Evolutionary conservation across 2,329 filamentous ascomycete genomes (phyloP), one percentile per base, ranked within the genome.

Genomic region (Calonectria henricotiae): DNA sequence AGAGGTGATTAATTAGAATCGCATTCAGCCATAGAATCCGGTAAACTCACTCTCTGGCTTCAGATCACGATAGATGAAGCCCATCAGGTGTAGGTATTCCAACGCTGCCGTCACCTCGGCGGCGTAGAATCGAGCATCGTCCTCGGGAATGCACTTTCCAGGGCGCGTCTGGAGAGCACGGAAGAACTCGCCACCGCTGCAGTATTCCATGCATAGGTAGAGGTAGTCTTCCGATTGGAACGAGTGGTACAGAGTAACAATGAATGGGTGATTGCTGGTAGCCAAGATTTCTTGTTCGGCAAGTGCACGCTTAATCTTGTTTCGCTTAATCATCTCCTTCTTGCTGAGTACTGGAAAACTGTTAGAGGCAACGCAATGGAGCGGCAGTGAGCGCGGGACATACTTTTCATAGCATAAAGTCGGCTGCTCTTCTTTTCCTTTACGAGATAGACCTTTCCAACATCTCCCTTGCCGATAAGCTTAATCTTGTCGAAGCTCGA

Each of bases 141-240:
- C 96, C 82, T 99, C 96, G 44, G 95, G 92, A 61, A 99, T 97
- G 80, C 94, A 98, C 85, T 98, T 99, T 77, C 97, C 97, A 11
- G 96, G 96, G 35, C 96, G 91, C 6, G 96, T 98, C 86, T 99
- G 96, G 54, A 99, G 87, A 30, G 96, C 96, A 82, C 96, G 89
- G 87, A 99, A 99, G 86, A 99, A 99, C 83, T 99, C 96, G 71
- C 96, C 96, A 75, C 96, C 96, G 78, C 95, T 98, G 87, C 96
- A 99, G 82, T 99, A 99, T 83, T 99, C 96, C 96, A 99, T 99
- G 82, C 96, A 99, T n/a, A 99, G 89, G 81, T 99, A 99, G 47
- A 99, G 89, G 83, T 98, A 95, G 76, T 99, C 96, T 82, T 99
- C 96, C 1, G 96, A 99, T 83, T 99, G 96, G 88, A 99, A 99